Evolutionary conservation across 345 rosid genomes (phyloP), one percentile per base, ranked within the genome.

Genomic region (Heritiera fomes): DNA sequence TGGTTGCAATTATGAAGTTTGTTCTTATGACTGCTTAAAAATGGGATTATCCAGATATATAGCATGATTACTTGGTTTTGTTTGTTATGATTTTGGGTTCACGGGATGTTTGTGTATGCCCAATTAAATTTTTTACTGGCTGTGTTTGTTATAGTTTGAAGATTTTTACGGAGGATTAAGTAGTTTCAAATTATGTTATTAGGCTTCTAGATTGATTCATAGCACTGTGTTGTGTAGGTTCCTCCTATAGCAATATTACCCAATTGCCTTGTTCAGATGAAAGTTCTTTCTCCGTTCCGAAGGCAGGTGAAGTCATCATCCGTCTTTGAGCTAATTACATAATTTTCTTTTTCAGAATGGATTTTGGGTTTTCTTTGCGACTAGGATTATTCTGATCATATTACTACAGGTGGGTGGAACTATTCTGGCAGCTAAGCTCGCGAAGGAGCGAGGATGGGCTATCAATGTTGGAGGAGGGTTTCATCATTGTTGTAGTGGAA

Each of bases 391-490:
- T 23, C 68, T 82, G 76, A 76, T 73, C 43, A 45, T 61, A 59
- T 65, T 62, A 56, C 77, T 74, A 46, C 83, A 95, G 99, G 98
- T 90, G 40, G 99, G 99, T 79, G 99, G 99, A 73, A 94, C 98
- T 47, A 85, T 93, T 77, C 79, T 95, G 83, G 98, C 98, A 8
- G 98, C 93, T 46, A 95, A 91, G 82, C 93, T 95, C 32, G 99
- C 98, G 5, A 86, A 80, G 78, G 95, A 95, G 79, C 92, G 80
- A 79, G 97, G 97, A 80, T 95, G 99, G 98, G 97, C 99, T 43
- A 89, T 95, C 71, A 95, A 95, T 81, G 82, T 95, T 9, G 99
- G 99, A 68, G 99, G 98, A 81, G 99, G 99, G 76, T 95, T 95
- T 82, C 99, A 95, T 90, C 99, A 95, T 82, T 95, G 98, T 83